Evolutionary conservation across 257 asterid species (phyloP).

Genomic region (Nemophila menziesii): DNA sequence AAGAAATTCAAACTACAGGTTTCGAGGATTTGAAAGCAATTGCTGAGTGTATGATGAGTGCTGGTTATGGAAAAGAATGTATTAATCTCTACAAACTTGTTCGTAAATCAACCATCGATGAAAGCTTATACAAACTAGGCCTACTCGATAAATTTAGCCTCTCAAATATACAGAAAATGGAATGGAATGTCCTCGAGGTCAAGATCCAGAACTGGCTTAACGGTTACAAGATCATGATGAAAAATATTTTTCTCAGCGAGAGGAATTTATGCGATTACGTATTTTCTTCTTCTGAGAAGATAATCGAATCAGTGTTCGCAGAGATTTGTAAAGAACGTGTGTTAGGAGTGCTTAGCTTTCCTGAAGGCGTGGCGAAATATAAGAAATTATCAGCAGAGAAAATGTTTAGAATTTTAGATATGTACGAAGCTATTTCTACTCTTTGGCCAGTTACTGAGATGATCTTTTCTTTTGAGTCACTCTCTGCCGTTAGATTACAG

Average conservation of each 20-base stretch:
- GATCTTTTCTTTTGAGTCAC: conserved; percentile 39
- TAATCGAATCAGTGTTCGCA: conserved; percentile 47
- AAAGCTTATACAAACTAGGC: conserved; percentile 53
- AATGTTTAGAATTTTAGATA: conserved; percentile 57
- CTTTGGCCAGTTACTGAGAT: conserved; percentile 54
- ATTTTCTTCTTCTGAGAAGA: conserved; percentile 39
- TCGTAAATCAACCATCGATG: conserved; percentile 63
- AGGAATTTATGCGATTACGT: conserved; percentile 53
- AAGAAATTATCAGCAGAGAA: conserved; percentile 71
- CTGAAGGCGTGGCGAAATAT: conserved; percentile 37
- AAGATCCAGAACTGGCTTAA: conserved; percentile 47
- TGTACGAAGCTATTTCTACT: conserved; percentile 57
- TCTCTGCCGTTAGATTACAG: conserved; percentile 39
- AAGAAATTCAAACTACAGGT: conserved; percentile 14
- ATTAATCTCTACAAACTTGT: conserved; percentile 39
- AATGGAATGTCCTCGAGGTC: conserved; percentile 45
- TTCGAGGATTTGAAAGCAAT: conserved; percentile 44
- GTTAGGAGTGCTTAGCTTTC: conserved; percentile 31
- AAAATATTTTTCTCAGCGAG: conserved; percentile 57
- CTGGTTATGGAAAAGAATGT: conserved; percentile 67
- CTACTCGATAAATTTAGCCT: conserved; percentile 41
- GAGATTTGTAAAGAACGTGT: conserved; percentile 55
- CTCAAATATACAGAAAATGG: conserved; percentile 61
- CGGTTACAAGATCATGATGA: conserved; percentile 40
- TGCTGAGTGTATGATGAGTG: conserved; percentile 62